phyloP scores from a whole-genome alignment of 108 stramenopile genomes.

The Cyclotella choctawhatcheeana region DNA sequence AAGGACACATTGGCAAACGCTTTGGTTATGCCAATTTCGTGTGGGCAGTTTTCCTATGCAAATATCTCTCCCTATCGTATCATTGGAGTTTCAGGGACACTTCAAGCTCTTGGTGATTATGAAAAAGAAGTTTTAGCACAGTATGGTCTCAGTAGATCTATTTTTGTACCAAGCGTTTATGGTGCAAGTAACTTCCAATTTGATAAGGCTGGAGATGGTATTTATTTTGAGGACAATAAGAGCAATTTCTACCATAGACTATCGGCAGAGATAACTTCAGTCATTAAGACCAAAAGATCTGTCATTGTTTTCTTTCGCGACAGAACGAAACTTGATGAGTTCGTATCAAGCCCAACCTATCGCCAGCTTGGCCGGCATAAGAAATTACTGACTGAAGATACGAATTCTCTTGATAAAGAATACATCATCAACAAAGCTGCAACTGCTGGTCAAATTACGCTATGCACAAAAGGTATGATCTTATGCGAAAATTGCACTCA shows the following conservation, averaged over 20 bases:
- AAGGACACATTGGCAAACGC: slow-evolving; percentile 38
- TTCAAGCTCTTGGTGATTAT: slow-evolving; percentile 45
- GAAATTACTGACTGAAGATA: slow-evolving; percentile 54
- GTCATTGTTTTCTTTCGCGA: slow-evolving; percentile 68
- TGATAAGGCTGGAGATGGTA: slow-evolving; percentile 63
- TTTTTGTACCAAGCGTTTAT: slow-evolving; percentile 69
- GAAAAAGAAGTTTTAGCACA: slow-evolving; percentile 54
- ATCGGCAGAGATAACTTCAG: slow-evolving; percentile 44
- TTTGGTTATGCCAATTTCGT: slow-evolving; percentile 62
- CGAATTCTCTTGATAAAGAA: slow-evolving; percentile 51
- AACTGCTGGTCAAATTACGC: slow-evolving; percentile 61
- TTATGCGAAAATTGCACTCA: no score
- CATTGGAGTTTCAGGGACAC: slow-evolving; percentile 69
- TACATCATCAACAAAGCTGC: slow-evolving; percentile 66
- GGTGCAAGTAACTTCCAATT: slow-evolving; percentile 64
- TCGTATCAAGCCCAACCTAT: slow-evolving; percentile 46
- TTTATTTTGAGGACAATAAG: slow-evolving; percentile 46
- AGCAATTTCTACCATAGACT: slow-evolving; percentile 66
- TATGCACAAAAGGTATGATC: no score
- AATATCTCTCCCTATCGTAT: slow-evolving; percentile 65
- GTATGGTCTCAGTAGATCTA: slow-evolving; percentile 55
- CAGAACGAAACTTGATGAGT: slow-evolving; percentile 43
- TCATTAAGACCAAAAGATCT: slow-evolving; percentile 50
- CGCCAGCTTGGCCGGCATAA: slow-evolving; percentile 61
- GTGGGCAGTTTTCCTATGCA: slow-evolving; percentile 76